Evolutionary conservation across 2,329 filamentous ascomycete genomes (phyloP), one percentile per base, ranked within the genome.

Genomic region (Byssothecium circinans): DNA sequence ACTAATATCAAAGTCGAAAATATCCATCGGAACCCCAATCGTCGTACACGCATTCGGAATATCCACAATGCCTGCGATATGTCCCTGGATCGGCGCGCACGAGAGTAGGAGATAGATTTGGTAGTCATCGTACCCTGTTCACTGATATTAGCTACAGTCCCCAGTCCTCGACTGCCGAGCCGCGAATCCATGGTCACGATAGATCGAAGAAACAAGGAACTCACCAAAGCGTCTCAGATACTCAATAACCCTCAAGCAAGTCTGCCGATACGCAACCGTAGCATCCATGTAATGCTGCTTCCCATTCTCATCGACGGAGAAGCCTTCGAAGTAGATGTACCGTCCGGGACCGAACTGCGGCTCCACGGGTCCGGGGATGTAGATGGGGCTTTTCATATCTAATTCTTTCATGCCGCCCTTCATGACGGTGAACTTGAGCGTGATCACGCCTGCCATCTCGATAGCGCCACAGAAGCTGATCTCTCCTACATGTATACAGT

Each of bases 401-500:
- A 95, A 73, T 27, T 89, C 81, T 36, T 78, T 78, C 64, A 95
- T 80, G 17, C 91, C 91, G 55, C 83, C 80, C 69, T 94, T 95
- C 77, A 96, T 85, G 14, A 96, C 87, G 41, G 82, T 85, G 76
- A 95, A 91, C 62, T 94, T 95, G 71, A 96, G 82, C 2, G 91
- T 96, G 59, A 96, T 95, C 35, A 89, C 77, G 4, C 91, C 91
- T 0, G 91, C 89, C 88, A 96, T 96, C 70, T 96, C 91, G 61
- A 96, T 96, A 5, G 91, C 91, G 17, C 71, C 71, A 41, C 76
- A 79, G 62, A 79, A 96, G 2, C 85, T 89, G 50, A 96, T 95
- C 68, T 96, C n/a, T n/a, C n/a, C n/a, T n/a, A n/a, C n/a, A n/a
- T 91, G 6, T 91, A 3, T 32, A 14, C 12, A 10, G 30, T 12